phyloP scores from a whole-genome alignment of 2,329 filamentous ascomycete species.

The Akanthomyces uredinophilus region DNA sequence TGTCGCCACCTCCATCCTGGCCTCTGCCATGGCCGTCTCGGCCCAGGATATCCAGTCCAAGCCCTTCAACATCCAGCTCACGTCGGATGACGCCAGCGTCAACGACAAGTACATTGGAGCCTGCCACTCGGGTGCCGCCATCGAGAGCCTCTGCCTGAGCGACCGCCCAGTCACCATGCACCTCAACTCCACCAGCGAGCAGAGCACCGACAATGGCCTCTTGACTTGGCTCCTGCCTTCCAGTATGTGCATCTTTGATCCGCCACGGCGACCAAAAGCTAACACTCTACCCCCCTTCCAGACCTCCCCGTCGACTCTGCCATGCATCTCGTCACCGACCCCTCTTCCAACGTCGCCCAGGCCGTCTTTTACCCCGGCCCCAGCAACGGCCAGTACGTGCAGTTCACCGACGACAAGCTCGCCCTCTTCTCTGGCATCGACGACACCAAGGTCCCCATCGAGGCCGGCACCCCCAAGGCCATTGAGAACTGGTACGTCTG shows the following conservation, averaged over 20 bases:
- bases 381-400: background rate
- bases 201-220: background rate
- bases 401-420: conserved; percentile 4
- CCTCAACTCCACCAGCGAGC: background rate
- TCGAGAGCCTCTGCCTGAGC: conserved; percentile 7
- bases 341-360: conserved; percentile 12
- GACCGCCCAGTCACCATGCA: conserved; percentile 8
- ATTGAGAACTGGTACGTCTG: conserved; percentile 9
- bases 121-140: conserved; percentile 14
- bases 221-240: conserved; percentile 11
- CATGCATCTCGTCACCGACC: background rate
- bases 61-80: conserved; percentile 10
- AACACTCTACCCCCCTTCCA: background rate
- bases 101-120: conserved; percentile 8
- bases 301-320: conserved; percentile 1
- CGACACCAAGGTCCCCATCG: conserved; percentile 11
- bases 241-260: background rate
- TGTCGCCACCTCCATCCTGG: conserved; percentile 2
- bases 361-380: conserved; percentile 10
- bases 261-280: background rate
- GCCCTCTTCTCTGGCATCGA: background rate
- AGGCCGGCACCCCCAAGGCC: background rate
- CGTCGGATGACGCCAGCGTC: background rate
- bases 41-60: conserved; percentile 8
- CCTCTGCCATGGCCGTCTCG: conserved; percentile 3